Base-by-base conservation (phyloP, 345 rosid genomes). In the Leavenworthia alabamica region DNA sequence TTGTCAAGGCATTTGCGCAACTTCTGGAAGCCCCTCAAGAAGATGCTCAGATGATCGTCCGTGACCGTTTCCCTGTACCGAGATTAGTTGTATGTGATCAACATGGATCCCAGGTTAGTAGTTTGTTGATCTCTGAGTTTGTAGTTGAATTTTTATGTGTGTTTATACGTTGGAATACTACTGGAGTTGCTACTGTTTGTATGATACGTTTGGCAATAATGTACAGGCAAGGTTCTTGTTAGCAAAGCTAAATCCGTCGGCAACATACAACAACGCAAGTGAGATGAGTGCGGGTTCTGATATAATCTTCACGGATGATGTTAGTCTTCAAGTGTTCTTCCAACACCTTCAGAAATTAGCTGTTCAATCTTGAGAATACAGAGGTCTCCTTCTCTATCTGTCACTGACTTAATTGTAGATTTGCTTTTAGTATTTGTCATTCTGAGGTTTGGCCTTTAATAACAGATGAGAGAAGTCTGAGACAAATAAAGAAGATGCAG, bases 61-160 rank as follows among this genome's bases (percentile, higher is more conserved):
- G 54, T 52, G 99, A 89, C 24, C 99, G 96, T 19, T 93, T 93
- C 68, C 99, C 99, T 9, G 96, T 87, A 37, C 96, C 99, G 12
- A 84, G 97, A 83, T 70, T 89, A 77, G 99, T 93, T 33, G 83
- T 93, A 1, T 93, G 99, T 62, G 97, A 93, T 76, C 99, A 93
- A 78, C 99, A 93, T 78, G 99, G 97, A 68, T 93, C 99, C 35
- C 99, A 93, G 97, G 99, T 87, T 49, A 31, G 82, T n/a, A n/a
- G n/a, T n/a, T 75, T 26, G 47, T 48, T 31, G 15, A 42, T 61
- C 56, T 61, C 35, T 43, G 15, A 22, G 19, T 17, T 24, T n/a
- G n/a, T 29, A n/a, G 44, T 28, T 48, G 64, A 20, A 36, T n/a
- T n/a, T n/a, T n/a, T 19, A n/a, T n/a, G n/a, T n/a, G n/a, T n/a